Conservation (phyloP, 2,329 filamentous ascomycete species). For the Diaporthe sp. region DNA sequence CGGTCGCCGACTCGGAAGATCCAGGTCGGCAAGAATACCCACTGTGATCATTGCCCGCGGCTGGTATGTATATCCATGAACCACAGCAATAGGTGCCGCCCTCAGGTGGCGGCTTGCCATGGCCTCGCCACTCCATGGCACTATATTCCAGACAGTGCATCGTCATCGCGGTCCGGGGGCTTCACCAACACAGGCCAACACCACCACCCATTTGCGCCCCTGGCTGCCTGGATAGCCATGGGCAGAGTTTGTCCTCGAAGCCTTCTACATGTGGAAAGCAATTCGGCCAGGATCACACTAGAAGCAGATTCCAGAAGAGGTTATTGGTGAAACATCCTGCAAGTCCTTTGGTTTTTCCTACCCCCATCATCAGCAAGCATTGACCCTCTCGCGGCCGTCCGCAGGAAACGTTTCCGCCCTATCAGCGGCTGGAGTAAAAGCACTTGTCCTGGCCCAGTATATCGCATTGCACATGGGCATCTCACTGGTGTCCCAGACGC, state of each 20-base stretch:
- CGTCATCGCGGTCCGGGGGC: not conserved
- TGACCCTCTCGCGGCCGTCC: not conserved
- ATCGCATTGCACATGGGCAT: not conserved
- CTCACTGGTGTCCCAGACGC: not conserved
- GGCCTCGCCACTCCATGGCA: slow-evolving; percentile 17
- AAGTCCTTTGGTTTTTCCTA: not conserved
- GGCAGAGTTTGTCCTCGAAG: not conserved
- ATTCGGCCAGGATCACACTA: not conserved
- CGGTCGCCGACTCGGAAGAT: slow-evolving; percentile 19
- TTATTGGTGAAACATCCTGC: slow-evolving; percentile 1
- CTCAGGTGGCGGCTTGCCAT: not conserved
- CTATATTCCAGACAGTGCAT: slow-evolving; percentile 1
- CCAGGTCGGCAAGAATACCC: not conserved
- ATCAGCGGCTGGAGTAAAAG: not conserved
- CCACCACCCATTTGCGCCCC: not conserved
- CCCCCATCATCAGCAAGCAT: not conserved
- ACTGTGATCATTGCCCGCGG: not conserved
- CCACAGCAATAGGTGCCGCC: not conserved
- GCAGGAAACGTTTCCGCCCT: not conserved
- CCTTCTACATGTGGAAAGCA: slow-evolving; percentile 18
- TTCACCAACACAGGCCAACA: not conserved
- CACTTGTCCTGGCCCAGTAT: not conserved
- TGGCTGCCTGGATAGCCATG: too few relatives aligned
- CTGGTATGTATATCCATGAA: not conserved
- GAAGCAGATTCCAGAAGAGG: not conserved